Evolutionary conservation across 2,329 filamentous ascomycete genomes (phyloP), one percentile per base, ranked within the genome.

Genomic region (Paecilomyces variotii): DNA sequence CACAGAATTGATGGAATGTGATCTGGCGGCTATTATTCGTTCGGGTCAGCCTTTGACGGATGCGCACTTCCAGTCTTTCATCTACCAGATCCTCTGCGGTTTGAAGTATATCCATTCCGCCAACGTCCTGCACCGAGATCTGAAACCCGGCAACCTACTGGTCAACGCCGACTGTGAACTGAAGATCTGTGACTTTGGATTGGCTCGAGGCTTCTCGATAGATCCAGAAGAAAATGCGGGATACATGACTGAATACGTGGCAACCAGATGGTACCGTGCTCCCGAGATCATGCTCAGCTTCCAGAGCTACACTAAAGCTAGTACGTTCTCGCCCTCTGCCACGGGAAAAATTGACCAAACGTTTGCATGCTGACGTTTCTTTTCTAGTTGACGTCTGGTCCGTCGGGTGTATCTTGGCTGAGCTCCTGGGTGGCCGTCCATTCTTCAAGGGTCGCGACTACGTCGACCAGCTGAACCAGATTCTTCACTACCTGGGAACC

Each of bases 381-480:
- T 39, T 51, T 35, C 19, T 57, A 97, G 93, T 99, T 77, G 94
- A 99, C 73, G 93, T 99, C 34, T 99, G 94, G 94, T 99, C 94
- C 7, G 93, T 99, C 51, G 94, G 94, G 61, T 99, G 94, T 73
- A 99, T 99, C 69, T 84, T 99, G 57, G 94, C 94, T 57, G 94
- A 99, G 76, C 86, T 99, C 11, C 86, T 99, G 35, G 94, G 94
- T 62, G 93, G 94, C 60, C 89, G 95, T 60, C 94, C 94, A 51
- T 99, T 99, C 83, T 97, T 99, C 84, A 99, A 99, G 79, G 94
- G 94, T 59, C 90, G 94, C 62, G 94, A 99, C 79, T 99, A 99
- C 71, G 94, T 99, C 75, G 94, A 99, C 78, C 94, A 99, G 80
- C 86, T 99, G 64, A 99, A 99, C 82, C 94, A 99, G 79, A 99